These are phyloP conservation scores for Calonectria pauciramosa DNA, from an alignment of 2,329 filamentous ascomycete species.

Conservation along the genomic window DNA sequence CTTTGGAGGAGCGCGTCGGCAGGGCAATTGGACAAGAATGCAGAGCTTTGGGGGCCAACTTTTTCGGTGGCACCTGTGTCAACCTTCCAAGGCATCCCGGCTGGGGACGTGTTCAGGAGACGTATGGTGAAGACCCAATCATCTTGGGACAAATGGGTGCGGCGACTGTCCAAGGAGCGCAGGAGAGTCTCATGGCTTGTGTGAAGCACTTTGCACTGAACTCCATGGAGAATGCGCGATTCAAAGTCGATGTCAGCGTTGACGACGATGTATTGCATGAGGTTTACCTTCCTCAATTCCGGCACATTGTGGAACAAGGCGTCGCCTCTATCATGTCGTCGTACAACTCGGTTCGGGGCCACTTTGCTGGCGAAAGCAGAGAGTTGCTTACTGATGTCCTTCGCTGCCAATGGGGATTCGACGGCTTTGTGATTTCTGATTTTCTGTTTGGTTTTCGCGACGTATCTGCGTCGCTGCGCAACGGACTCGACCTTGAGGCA, in stretches of 20 bases:
- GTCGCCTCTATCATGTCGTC: conserved; percentile 35
- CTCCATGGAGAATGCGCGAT: conserved; percentile 41
- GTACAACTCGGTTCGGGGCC: conserved; percentile 37
- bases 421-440: conserved; percentile 35
- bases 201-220: conserved; percentile 44
- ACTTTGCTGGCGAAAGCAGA: conserved; percentile 38
- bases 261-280: conserved; percentile 35
- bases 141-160: conserved; percentile 37
- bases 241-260: conserved; percentile 38
- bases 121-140: conserved; percentile 40
- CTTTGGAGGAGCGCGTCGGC: conserved; percentile 34
- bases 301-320: conserved; percentile 30
- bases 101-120: conserved; percentile 43
- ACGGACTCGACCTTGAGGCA: conserved; percentile 40
- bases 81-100: conserved; percentile 42
- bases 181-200: conserved; percentile 38
- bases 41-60: conserved; percentile 35
- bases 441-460: conserved; percentile 39
- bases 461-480: conserved; percentile 28
- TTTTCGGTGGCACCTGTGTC: conserved; percentile 38
- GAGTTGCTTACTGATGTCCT: conserved; percentile 33
- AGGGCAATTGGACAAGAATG: conserved; percentile 38
- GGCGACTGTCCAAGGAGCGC: conserved; percentile 31
- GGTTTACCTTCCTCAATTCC: conserved; percentile 39
- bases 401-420: conserved; percentile 32